Conservation (phyloP, 768 basidiomycete genomes). For the Udeniomyces megalosporus region DNA sequence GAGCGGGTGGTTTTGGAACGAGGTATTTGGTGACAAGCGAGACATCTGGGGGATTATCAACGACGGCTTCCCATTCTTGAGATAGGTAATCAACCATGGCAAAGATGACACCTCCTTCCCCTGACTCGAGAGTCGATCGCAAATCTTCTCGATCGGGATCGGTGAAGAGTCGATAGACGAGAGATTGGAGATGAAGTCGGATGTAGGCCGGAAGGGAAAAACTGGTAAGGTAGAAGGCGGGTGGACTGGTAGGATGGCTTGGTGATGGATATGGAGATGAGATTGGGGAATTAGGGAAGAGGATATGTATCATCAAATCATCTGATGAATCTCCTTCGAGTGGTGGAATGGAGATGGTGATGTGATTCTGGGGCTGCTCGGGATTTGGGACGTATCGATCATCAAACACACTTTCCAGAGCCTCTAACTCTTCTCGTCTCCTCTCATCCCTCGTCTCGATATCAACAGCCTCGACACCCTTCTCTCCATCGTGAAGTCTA, state of each 20-base stretch:
- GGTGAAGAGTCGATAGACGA: slow-evolving; percentile 44
- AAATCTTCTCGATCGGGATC: slow-evolving; percentile 33
- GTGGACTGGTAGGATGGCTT: slow-evolving; percentile 34
- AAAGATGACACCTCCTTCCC: slow-evolving; percentile 55
- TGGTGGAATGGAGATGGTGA: slow-evolving; percentile 40
- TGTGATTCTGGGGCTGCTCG: slow-evolving; percentile 20
- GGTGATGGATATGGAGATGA: slow-evolving; percentile 35
- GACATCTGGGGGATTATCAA: slow-evolving; percentile 52
- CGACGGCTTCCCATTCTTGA: slow-evolving; percentile 48
- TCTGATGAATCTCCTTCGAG: not conserved
- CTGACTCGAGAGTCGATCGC: slow-evolving; percentile 41
- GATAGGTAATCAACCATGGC: slow-evolving; percentile 47
- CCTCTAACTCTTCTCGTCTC: slow-evolving; percentile 30
- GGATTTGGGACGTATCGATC: slow-evolving; percentile 22
- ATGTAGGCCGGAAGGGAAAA: slow-evolving; percentile 56
- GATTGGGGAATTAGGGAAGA: slow-evolving; percentile 35
- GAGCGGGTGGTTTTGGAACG: slow-evolving; percentile 25
- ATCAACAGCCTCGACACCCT: slow-evolving; percentile 19
- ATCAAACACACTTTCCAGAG: slow-evolving; percentile 27
- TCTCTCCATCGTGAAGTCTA: slow-evolving; percentile 11
- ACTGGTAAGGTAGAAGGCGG: slow-evolving; percentile 62
- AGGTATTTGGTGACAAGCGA: slow-evolving; percentile 49
- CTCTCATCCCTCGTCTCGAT: slow-evolving; percentile 21
- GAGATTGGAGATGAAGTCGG: slow-evolving; percentile 60
- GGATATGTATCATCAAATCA: slow-evolving; percentile 45